Evolutionary conservation across 2,329 filamentous ascomycete genomes (phyloP).

Genomic region (Fusarium pininemorale): DNA sequence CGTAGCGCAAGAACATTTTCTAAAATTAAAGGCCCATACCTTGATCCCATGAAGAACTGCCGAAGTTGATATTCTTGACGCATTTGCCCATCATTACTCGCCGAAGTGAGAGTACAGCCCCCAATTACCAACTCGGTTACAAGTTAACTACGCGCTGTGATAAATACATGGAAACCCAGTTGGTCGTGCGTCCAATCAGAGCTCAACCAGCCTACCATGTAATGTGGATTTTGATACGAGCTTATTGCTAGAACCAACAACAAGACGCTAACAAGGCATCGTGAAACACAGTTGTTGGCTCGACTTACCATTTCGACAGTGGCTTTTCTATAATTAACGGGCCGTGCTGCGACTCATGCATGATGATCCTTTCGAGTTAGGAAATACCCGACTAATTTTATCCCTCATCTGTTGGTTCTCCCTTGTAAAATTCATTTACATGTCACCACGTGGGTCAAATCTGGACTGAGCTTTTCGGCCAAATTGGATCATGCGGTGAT

Average conservation of each 20-base stretch:
- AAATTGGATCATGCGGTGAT: background rate
- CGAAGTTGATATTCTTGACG: accelerated
- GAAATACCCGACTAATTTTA: background rate
- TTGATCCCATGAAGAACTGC: background rate
- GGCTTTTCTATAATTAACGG: background rate
- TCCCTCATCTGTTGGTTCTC: background rate
- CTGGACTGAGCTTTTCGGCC: background rate
- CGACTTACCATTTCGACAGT: background rate
- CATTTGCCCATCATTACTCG: background rate
- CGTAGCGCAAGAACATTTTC: accelerated
- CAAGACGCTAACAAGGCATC: background rate
- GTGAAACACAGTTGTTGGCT: background rate
- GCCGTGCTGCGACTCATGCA: background rate
- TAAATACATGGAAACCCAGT: background rate
- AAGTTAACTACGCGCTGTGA: background rate
- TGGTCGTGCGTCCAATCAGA: accelerated
- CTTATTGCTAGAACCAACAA: background rate
- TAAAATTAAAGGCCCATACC: background rate
- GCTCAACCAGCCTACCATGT: background rate
- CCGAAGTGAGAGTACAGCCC: background rate
- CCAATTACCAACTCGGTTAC: background rate
- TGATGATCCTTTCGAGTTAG: background rate
- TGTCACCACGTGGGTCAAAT: background rate
- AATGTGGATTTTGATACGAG: background rate
- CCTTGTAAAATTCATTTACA: background rate